Evolutionary conservation across 805 yeast genomes (phyloP).

Genomic region (Osmozyma mogii): DNA sequence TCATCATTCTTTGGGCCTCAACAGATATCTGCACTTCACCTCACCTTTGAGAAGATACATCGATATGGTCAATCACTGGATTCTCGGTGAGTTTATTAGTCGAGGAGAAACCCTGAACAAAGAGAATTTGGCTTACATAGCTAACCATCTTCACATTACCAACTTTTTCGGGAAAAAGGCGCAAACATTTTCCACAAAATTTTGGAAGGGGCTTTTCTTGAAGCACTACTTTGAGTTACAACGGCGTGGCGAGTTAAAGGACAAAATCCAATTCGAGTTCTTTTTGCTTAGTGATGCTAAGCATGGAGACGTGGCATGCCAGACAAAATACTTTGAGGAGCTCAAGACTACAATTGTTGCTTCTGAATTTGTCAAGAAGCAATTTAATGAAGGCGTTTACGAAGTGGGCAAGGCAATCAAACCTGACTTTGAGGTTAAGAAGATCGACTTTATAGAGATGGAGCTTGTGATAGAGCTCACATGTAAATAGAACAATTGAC

Average conservation of each 20-base stretch:
- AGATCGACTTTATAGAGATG: background rate
- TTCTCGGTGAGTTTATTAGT: too few relatives aligned
- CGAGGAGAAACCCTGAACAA: too few relatives aligned
- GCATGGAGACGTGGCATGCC: background rate
- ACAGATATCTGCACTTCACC: conserved; percentile 64
- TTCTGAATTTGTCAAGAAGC: background rate
- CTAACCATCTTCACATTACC: too few relatives aligned
- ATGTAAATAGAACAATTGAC: background rate
- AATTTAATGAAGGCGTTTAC: background rate
- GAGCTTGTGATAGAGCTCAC: background rate
- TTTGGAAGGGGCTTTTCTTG: background rate
- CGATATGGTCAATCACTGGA: conserved; percentile 62
- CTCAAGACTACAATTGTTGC: background rate
- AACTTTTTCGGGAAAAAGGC: too few relatives aligned
- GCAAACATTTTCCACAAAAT: too few relatives aligned
- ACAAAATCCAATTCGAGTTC: background rate
- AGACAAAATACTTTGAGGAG: background rate
- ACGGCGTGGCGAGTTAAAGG: background rate
- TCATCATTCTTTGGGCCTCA: conserved; percentile 62
- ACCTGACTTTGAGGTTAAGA: background rate
- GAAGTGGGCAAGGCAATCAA: background rate
- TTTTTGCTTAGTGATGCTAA: background rate
- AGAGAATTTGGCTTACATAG: too few relatives aligned
- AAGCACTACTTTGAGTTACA: background rate
- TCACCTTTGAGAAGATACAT: conserved; percentile 29